Percentiles rank a stretch among this genome's conserved stretches.
phyloP scores from a whole-genome alignment of 169 alveolate genomes.

The Plasmodium gaboni region DNA sequence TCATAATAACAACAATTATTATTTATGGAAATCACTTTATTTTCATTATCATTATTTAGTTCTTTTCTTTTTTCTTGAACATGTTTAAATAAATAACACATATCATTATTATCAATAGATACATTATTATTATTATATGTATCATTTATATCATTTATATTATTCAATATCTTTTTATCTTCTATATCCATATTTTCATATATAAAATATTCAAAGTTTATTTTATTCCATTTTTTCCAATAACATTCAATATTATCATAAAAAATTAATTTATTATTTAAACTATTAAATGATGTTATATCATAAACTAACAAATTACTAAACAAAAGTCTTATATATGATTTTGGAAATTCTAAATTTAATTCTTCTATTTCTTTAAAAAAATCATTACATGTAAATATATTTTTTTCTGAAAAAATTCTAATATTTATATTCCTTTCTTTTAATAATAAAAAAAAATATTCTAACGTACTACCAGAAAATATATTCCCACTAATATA shows the following conservation, averaged over 20 bases:
- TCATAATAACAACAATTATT: background rate
- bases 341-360: slow-evolving; percentile 26
- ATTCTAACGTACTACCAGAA: slow-evolving; percentile 44
- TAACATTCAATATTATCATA: slow-evolving; percentile 32
- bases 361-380: slow-evolving; percentile 30
- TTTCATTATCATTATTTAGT: background rate
- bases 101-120: no score
- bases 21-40: background rate
- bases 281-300: slow-evolving; percentile 45
- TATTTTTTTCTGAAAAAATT: slow-evolving; percentile 23
- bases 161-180: background rate
- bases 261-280: slow-evolving; percentile 45
- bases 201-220: slow-evolving; percentile 22
- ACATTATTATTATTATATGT: no score
- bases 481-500: slow-evolving; percentile 29
- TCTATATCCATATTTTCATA: background rate
- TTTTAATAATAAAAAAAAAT: slow-evolving; percentile 32
- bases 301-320: slow-evolving; percentile 48
- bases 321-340: slow-evolving; percentile 42
- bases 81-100: no score
- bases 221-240: slow-evolving; percentile 64
- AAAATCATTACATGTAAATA: slow-evolving; percentile 53
- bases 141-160: background rate
- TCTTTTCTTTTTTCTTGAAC: background rate
- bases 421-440: slow-evolving; percentile 46